A percentile compares a stretch with the other conserved stretches of the same genome.
These are phyloP conservation scores for Hirschfeldia incana DNA, from an alignment of 345 rosid genomes.

Conservation along the genomic window DNA sequence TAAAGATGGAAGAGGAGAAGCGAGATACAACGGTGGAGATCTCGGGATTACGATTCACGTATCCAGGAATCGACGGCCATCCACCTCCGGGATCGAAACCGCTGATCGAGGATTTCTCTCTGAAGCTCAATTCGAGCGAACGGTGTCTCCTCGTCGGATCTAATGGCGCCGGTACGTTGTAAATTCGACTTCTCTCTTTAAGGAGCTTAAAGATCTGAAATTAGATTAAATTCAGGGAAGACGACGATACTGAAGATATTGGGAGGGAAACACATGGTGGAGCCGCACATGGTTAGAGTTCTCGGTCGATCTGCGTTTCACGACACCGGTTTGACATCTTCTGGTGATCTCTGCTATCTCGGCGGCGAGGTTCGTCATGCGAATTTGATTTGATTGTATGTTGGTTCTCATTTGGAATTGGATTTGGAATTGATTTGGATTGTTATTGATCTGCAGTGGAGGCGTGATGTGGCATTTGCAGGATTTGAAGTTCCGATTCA, in stretches of 20 bases:
- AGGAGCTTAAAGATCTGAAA: not conserved
- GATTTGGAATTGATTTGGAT: not conserved
- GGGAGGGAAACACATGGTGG: slow-evolving; percentile 99
- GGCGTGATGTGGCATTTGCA: slow-evolving; percentile 95
- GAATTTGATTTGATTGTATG: not conserved
- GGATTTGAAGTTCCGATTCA: slow-evolving; percentile 97
- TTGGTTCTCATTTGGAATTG: not conserved
- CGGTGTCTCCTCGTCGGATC: slow-evolving; percentile 98
- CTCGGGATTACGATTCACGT: slow-evolving; percentile 80
- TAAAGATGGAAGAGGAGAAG: not conserved
- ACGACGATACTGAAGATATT: slow-evolving; percentile 88
- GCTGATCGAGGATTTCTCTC: slow-evolving; percentile 66
- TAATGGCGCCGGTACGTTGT: slow-evolving; percentile 82
- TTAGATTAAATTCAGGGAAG: slow-evolving; percentile 51
- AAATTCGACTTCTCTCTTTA: not conserved
- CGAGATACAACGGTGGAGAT: slow-evolving; percentile 54
- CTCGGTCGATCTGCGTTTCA: slow-evolving; percentile 90
- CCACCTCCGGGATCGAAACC: slow-evolving; percentile 87
- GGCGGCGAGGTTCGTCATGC: slow-evolving; percentile 81
- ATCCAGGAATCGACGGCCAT: slow-evolving; percentile 94
- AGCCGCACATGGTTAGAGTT: slow-evolving; percentile 87
- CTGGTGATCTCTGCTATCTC: slow-evolving; percentile 92
- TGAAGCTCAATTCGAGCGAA: slow-evolving; percentile 60
- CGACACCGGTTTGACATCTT: slow-evolving; percentile 76
- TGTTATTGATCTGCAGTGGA: slow-evolving; percentile 55